Evolutionary conservation across 2,329 filamentous ascomycete species (phyloP).

Genomic region (Ilyonectria destructans): DNA sequence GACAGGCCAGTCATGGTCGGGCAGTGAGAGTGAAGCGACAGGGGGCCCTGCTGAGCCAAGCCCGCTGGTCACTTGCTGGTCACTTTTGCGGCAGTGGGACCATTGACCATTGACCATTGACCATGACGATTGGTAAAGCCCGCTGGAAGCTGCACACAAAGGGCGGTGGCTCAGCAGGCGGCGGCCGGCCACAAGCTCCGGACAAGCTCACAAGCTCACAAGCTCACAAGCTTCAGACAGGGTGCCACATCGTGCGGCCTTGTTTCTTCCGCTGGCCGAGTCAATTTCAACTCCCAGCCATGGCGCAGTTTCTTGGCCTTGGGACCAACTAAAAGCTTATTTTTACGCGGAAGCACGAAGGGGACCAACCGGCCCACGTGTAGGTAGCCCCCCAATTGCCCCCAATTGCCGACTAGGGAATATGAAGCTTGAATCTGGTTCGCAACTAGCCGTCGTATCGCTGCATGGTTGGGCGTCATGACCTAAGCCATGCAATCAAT

Average conservation of each 20-base stretch:
- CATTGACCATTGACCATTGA: neutral
- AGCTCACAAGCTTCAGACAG: conserved; percentile 22
- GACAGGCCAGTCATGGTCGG: conserved; percentile 1
- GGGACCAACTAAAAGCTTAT: conserved; percentile 8
- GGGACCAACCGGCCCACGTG: neutral
- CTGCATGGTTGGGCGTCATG: neutral
- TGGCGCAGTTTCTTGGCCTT: neutral
- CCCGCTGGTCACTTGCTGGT: neutral
- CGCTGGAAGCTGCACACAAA: neutral
- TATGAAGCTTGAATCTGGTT: neutral
- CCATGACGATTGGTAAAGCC: neutral
- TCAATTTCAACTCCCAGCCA: conserved; percentile 20
- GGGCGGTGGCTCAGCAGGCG: conserved; percentile 21
- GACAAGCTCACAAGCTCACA: neutral
- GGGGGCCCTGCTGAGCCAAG: neutral
- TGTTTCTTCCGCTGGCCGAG: conserved; percentile 15
- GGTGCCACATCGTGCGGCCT: conserved; percentile 21
- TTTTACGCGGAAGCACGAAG: neutral
- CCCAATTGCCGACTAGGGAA: neutral
- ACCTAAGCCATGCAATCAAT: neutral
- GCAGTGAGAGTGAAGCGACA: conserved; percentile 5
- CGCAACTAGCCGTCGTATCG: neutral
- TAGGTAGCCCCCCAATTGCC: neutral
- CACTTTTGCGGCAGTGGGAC: neutral
- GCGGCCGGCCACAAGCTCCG: neutral